Conservation (phyloP, 2,329 filamentous ascomycete species). For the Diaporthe sp. region DNA sequence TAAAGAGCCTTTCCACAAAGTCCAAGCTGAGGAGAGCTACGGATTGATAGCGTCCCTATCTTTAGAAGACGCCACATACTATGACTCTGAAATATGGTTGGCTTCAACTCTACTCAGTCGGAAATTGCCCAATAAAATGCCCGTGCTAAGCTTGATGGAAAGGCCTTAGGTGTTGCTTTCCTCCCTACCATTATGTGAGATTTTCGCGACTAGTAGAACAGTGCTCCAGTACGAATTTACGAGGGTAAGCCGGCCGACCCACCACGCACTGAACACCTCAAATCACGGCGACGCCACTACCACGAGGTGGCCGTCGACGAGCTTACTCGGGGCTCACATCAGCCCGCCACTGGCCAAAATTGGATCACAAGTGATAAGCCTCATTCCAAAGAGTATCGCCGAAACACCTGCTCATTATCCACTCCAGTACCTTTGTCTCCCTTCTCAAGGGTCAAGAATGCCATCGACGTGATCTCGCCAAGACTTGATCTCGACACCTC, state of each 20-base stretch:
- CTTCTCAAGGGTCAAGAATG: too few relatives aligned
- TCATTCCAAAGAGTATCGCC: not conserved
- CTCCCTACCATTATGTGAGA: not conserved
- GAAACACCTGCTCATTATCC: not conserved
- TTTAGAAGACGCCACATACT: not conserved
- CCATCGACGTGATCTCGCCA: too few relatives aligned
- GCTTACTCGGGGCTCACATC: not conserved
- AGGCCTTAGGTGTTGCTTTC: not conserved
- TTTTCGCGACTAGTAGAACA: not conserved
- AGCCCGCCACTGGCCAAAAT: not conserved
- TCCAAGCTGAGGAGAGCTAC: not conserved
- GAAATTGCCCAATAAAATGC: not conserved
- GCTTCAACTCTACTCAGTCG: not conserved
- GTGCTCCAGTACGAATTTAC: not conserved
- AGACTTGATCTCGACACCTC: too few relatives aligned
- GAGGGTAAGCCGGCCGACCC: not conserved
- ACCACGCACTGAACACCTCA: not conserved
- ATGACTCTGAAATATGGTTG: not conserved
- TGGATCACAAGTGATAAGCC: not conserved
- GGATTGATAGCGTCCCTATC: not conserved
- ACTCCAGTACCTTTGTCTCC: not conserved
- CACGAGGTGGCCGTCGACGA: not conserved
- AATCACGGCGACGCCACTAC: not conserved
- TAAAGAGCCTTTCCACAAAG: not conserved
- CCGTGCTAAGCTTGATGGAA: not conserved